Evolutionary conservation across 2,329 filamentous ascomycete species (phyloP).

Genomic region (Nothophoma quercina): DNA sequence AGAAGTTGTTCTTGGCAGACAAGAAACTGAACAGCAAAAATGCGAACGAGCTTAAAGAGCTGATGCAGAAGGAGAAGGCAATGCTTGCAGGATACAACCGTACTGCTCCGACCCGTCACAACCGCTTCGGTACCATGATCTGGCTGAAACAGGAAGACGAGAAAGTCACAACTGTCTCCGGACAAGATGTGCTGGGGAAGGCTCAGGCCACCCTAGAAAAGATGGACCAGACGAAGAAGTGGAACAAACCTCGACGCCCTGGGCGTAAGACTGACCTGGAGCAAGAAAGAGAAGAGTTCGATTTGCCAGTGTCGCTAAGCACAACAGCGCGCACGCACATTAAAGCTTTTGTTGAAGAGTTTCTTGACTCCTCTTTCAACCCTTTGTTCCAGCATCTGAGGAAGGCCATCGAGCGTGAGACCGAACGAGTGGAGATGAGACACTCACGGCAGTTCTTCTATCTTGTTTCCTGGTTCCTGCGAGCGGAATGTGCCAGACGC

Average conservation of each 20-base stretch:
- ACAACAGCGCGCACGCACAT: constrained; percentile 77
- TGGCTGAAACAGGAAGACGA: constrained; percentile 91
- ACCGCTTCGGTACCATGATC: constrained; percentile 95
- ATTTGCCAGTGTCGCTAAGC: constrained; percentile 74
- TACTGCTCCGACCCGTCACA: constrained; percentile 84
- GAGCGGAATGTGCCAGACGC: constrained; percentile 80
- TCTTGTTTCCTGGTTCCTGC: constrained; percentile 88
- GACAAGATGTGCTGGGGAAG: constrained; percentile 82
- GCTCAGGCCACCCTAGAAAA: constrained; percentile 78
- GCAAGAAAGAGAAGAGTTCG: constrained; percentile 68
- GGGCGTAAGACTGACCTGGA: constrained; percentile 52
- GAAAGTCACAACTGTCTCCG: constrained; percentile 85
- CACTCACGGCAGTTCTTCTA: constrained; percentile 92
- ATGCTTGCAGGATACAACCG: constrained; percentile 80
- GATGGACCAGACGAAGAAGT: constrained; percentile 91
- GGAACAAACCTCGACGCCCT: constrained; percentile 76
- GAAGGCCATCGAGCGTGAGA: constrained; percentile 89
- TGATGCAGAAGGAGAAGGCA: constrained; percentile 84
- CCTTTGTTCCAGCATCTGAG: constrained; percentile 82
- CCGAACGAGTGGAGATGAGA: constrained; percentile 77
- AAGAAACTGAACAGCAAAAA: constrained; percentile 73
- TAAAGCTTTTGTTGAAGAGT: constrained; percentile 85
- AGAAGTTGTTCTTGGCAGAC: constrained; percentile 85
- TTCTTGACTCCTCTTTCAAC: constrained; percentile 95
- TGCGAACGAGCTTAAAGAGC: constrained; percentile 73